A percentile compares a stretch with the other conserved stretches of the same genome.
These are phyloP conservation scores for Tilletia horrida DNA, from an alignment of 1,284 basidiomycete species.

Conservation along the genomic window DNA sequence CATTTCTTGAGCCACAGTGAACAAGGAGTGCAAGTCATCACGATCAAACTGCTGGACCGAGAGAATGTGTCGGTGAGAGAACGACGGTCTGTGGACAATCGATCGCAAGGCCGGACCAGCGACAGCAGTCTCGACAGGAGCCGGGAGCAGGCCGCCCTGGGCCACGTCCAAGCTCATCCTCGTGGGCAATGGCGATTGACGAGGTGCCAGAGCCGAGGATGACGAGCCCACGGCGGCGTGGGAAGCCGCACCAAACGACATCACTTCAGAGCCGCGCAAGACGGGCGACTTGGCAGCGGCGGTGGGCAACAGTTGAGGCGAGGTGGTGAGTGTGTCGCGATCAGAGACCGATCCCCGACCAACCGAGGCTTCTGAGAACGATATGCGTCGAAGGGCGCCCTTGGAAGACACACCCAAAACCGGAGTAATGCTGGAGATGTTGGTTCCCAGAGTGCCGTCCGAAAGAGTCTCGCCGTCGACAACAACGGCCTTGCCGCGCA, in stretches of 20 bases:
- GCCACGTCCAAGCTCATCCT: slow-evolving; percentile 41
- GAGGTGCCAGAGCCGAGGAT: slow-evolving; percentile 27
- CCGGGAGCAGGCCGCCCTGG: slow-evolving; percentile 31
- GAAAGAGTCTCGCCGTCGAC: slow-evolving; percentile 77
- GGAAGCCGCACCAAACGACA: slow-evolving; percentile 42
- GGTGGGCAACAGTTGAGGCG: slow-evolving; percentile 23
- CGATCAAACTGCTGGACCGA: slow-evolving; percentile 90
- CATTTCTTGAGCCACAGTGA: slow-evolving; percentile 95
- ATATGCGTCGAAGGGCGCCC: neutral
- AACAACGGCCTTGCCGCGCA: slow-evolving; percentile 86
- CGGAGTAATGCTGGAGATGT: slow-evolving; percentile 67
- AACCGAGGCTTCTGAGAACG: slow-evolving; percentile 12
- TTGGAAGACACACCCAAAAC: slow-evolving; percentile 29
- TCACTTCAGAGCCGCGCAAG: neutral
- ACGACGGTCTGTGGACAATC: slow-evolving; percentile 61
- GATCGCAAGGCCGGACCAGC: slow-evolving; percentile 19
- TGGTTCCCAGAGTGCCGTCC: slow-evolving; percentile 67
- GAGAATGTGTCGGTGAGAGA: slow-evolving; percentile 76
- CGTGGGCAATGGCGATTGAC: slow-evolving; percentile 28
- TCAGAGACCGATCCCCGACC: neutral
- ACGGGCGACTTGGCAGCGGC: neutral
- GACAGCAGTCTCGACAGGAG: neutral
- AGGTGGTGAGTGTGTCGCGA: neutral
- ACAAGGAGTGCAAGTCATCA: slow-evolving; percentile 87
- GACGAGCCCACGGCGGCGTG: slow-evolving; percentile 18